Evolutionary conservation across 805 yeast species (phyloP).

Genomic region (Blastobotrys chiropterorum): DNA sequence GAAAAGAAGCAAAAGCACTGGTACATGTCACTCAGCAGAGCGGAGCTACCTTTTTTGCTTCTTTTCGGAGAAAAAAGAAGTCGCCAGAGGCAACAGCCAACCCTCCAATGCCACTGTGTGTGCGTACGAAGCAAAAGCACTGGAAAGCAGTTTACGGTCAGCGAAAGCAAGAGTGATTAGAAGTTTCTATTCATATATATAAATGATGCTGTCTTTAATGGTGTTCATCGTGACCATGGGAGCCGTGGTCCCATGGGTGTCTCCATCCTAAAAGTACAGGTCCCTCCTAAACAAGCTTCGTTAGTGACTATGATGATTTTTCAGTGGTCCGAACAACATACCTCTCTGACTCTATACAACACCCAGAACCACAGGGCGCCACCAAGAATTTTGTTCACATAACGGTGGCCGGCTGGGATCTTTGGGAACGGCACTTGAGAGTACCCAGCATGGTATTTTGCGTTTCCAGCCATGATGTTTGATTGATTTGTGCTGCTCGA

Average conservation of each 20-base stretch:
- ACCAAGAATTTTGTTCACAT: slow-evolving; percentile 63
- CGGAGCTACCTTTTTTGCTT: too few relatives aligned
- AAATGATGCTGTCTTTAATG: background rate
- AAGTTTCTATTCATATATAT: background rate
- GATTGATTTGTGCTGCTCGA: background rate
- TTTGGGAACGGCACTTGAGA: slow-evolving; percentile 67
- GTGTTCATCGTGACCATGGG: slow-evolving; percentile 18
- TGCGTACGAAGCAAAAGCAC: too few relatives aligned
- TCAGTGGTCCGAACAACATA: slow-evolving; percentile 10
- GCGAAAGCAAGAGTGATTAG: too few relatives aligned
- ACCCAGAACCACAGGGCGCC: slow-evolving; percentile 90
- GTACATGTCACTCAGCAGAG: too few relatives aligned
- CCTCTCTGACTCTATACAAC: slow-evolving; percentile 72
- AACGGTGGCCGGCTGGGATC: slow-evolving; percentile 49
- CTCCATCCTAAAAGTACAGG: slow-evolving; percentile 35
- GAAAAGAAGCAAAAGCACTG: too few relatives aligned
- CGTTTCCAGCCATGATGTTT: slow-evolving; percentile 20
- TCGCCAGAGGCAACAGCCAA: too few relatives aligned
- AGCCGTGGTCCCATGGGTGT: slow-evolving; percentile 38
- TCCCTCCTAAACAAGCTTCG: slow-evolving; percentile 26
- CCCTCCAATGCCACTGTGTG: too few relatives aligned
- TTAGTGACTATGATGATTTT: background rate
- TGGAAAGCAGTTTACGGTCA: too few relatives aligned
- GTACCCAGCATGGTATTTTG: slow-evolving; percentile 30
- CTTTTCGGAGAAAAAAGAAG: too few relatives aligned